Evolutionary conservation across 768 basidiomycete species (phyloP).

Genomic region (Phlegmacium glaucopus): DNA sequence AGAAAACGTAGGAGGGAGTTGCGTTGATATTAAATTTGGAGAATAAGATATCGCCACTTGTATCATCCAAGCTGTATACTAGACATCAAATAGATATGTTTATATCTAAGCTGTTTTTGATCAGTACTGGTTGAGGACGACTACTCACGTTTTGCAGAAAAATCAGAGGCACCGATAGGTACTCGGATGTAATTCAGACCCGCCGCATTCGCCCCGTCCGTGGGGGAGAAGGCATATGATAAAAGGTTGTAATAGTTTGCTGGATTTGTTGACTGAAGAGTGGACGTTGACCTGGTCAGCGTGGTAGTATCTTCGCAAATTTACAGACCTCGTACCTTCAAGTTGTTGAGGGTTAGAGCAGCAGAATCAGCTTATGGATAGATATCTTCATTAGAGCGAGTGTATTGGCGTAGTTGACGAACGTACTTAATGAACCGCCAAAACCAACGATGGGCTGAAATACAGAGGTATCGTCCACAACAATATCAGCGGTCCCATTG

Average conservation of each 20-base stretch:
- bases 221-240: constrained; percentile 56
- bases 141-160: constrained; percentile 51
- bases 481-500: constrained; percentile 64
- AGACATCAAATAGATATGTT: neutral
- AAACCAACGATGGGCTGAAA: constrained; percentile 68
- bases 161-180: constrained; percentile 72
- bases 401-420: neutral
- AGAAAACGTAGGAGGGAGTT: constrained; percentile 61
- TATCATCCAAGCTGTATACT: constrained; percentile 69
- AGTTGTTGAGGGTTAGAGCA: constrained; percentile 52
- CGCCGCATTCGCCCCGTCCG: constrained; percentile 58
- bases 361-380: constrained; percentile 61
- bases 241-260: constrained; percentile 60
- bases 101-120: no score
- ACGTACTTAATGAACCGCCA: constrained; percentile 59
- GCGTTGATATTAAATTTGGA: constrained; percentile 51
- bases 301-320: neutral
- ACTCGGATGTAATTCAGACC: constrained; percentile 69
- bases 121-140: constrained; percentile 1
- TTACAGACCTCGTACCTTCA: constrained; percentile 49
- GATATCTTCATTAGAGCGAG: neutral
- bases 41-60: constrained; percentile 58
- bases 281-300: neutral
- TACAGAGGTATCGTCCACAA: constrained; percentile 48
- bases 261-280: constrained; percentile 42